Base-by-base conservation (phyloP, 2,329 filamentous ascomycete genomes). In the Didymosphaeria variabile region DNA sequence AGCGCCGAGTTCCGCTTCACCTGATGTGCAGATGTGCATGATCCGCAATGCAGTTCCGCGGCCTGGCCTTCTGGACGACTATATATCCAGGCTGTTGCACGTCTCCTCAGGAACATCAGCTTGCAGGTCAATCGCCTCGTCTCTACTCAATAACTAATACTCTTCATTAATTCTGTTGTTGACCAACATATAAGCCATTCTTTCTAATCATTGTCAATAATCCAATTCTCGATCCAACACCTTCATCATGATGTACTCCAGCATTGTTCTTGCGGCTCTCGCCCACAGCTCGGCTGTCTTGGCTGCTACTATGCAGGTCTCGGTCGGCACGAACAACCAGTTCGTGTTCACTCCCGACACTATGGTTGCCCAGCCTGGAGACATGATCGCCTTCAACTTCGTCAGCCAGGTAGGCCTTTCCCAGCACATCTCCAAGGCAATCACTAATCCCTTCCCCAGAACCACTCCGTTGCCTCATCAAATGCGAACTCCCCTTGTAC, bases 311-410 rank as follows among this genome's bases (percentile, higher is more conserved):
- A 73, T 72, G 70, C 62, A 65, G 62, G 71, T 73, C 55, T 72
- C 71, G 9, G 71, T 73, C 29, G 71, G 66, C n/a, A 68, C 70
- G 10, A 73, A 73, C 65, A 72, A 72, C 55, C 68, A 72, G 60
- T 73, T 73, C 63, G 64, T 65, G 17, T 73, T 73, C 46, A 71
- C 69, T 12, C 71, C 71, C 21, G 70, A 72, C 59, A 61, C 66
- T 15, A 53, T 73, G 36, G 71, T 65, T 23, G 71, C 71, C 21
- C 67, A 70, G 60, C 67, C 70, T 2, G 71, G 71, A 57, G 71
- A 73, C 51, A 72, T 68, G 61, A 69, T 73, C 10, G 68, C 68
- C 12, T 73, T 73, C 66, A 70, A 67, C 44, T 68, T 73, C 17
- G 70, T 53, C 23, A 52, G 42, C 42, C 42, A 45, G 42, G 42